phyloP scores from a whole-genome alignment of 306 rosid species.

The Citrullus colocynthis region DNA sequence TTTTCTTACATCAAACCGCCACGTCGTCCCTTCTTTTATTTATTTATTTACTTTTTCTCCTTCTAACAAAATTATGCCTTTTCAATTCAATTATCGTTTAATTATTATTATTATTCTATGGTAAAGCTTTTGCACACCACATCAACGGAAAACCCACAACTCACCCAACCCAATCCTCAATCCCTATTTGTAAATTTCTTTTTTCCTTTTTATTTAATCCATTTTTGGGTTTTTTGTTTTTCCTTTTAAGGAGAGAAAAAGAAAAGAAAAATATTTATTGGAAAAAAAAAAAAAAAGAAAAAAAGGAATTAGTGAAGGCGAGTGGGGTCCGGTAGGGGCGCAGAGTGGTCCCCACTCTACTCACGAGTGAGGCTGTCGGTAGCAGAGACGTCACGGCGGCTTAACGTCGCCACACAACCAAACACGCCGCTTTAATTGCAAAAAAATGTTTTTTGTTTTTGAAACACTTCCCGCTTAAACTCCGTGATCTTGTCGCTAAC shows the following conservation, averaged over 20 bases:
- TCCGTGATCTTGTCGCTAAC: slow-evolving; percentile 1
- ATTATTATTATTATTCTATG: neutral
- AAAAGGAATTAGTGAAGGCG: neutral
- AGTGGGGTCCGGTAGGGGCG: neutral
- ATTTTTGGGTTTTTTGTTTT: neutral
- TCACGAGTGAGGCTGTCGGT: slow-evolving; percentile 35
- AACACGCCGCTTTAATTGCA: neutral
- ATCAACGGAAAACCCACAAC: neutral
- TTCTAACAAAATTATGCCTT: neutral
- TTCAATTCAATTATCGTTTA: neutral
- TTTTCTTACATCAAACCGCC: neutral
- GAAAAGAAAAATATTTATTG: no score
- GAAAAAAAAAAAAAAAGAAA: no score
- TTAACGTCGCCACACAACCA: neutral
- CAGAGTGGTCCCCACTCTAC: slow-evolving; percentile 7
- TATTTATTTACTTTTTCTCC: no score
- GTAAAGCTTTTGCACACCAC: neutral
- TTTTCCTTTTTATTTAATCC: neutral
- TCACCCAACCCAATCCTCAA: neutral
- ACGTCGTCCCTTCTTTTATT: slow-evolving; percentile 5
- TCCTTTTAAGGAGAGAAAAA: neutral
- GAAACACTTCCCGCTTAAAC: neutral
- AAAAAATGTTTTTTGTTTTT: neutral
- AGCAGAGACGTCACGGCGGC: slow-evolving; percentile 35
- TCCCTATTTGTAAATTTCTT: neutral